Percentiles rank a stretch among this genome's conserved stretches.
These are phyloP conservation scores for Starmerella stellata DNA, from an alignment of 805 yeast genomes.

Conservation along the genomic window DNA sequence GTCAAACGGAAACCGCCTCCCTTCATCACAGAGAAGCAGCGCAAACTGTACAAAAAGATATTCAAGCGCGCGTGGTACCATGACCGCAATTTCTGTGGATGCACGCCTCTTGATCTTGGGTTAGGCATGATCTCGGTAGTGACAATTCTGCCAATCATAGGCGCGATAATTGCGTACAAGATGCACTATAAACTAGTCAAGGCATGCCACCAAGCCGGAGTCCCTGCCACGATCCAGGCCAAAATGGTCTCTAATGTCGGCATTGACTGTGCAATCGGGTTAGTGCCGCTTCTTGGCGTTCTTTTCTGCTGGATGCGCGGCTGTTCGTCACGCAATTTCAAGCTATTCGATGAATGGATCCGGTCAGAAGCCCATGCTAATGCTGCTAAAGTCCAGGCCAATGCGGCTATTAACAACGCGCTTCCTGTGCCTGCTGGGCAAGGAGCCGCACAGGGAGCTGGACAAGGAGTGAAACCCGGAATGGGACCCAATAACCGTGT, in stretches of 20 bases:
- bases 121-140: conserved; percentile 62
- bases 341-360: conserved; percentile 42
- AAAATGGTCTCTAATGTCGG: conserved; percentile 61
- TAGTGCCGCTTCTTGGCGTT: conserved; percentile 68
- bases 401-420: no score
- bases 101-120: conserved; percentile 45
- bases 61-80: conserved; percentile 72
- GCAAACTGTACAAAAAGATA: conserved; percentile 51
- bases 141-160: conserved; percentile 61
- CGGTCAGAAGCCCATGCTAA: conserved; percentile 14
- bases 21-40: conserved; percentile 39
- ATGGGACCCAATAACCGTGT: no score
- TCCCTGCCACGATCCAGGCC: conserved; percentile 43
- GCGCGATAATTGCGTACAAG: conserved; percentile 65
- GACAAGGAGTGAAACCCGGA: no score
- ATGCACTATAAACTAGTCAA: conserved; percentile 52
- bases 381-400: no score
- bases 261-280: conserved; percentile 52
- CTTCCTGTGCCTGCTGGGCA: no score
- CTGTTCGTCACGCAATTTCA: conserved; percentile 81
- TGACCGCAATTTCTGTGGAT: conserved; percentile 45
- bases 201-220: conserved; percentile 38
- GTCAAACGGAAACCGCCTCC: conserved; percentile 30
- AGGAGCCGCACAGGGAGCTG: no score
- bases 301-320: conserved; percentile 65